A percentile compares a stretch with the other conserved stretches of the same genome.
Conservation (phyloP, 208 protist genomes). For the Tritrichomonas musculus region DNA sequence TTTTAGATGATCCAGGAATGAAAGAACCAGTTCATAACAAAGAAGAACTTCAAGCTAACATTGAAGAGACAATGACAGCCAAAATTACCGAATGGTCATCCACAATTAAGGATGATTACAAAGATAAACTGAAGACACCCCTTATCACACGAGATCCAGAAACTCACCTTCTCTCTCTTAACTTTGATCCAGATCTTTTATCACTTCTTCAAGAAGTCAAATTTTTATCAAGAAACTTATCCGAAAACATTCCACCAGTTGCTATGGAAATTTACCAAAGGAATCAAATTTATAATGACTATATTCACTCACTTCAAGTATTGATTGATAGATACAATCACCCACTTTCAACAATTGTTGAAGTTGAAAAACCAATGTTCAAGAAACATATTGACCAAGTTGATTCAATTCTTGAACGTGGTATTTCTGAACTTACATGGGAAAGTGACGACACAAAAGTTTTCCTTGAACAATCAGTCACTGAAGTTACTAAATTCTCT, state of each 20-base stretch:
- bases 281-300: slow-evolving; percentile 70
- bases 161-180: slow-evolving; percentile 64
- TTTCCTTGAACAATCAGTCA: slow-evolving; percentile 39
- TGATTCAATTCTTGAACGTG: slow-evolving; percentile 32
- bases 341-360: slow-evolving; percentile 70
- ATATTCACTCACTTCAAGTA: slow-evolving; percentile 77
- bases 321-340: slow-evolving; percentile 78
- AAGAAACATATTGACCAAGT: slow-evolving; percentile 54
- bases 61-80: slow-evolving; percentile 35
- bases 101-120: slow-evolving; percentile 69
- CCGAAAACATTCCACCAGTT: slow-evolving; percentile 47
- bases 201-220: slow-evolving; percentile 84
- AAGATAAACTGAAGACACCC: slow-evolving; percentile 79
- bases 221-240: slow-evolving; percentile 63
- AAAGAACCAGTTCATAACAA: slow-evolving; percentile 23
- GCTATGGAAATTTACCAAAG: slow-evolving; percentile 72
- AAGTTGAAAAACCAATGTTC: slow-evolving; percentile 76
- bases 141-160: slow-evolving; percentile 61
- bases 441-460: slow-evolving; percentile 35
- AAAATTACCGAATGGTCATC: slow-evolving; percentile 72
- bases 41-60: neutral
- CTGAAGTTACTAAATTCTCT: slow-evolving; percentile 46
- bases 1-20: slow-evolving; percentile 38
- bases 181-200: slow-evolving; percentile 83
- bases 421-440: slow-evolving; percentile 43